Conservation (phyloP, 768 basidiomycete species). For the Coprinopsis strossmayeri region DNA sequence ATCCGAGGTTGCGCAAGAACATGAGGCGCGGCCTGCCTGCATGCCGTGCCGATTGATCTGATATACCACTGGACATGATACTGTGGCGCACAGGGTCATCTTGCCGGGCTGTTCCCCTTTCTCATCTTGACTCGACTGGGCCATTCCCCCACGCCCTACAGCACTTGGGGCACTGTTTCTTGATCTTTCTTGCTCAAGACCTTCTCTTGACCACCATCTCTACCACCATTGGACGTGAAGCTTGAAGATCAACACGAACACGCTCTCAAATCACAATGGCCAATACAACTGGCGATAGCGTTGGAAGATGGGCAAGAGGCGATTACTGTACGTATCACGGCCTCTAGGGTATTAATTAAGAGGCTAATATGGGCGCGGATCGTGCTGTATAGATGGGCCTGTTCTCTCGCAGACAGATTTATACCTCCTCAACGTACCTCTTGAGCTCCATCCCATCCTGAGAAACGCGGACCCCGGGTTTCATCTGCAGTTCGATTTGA, state of each 20-base stretch:
- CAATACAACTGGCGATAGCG: neutral
- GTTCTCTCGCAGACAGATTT: conserved; percentile 76
- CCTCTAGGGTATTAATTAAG: too few species aligned
- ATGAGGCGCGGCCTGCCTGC: neutral
- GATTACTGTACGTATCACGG: conserved; percentile 4
- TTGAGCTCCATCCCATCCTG: conserved; percentile 73
- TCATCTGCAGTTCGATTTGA: conserved; percentile 67
- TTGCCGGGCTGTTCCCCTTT: neutral
- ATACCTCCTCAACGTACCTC: conserved; percentile 64
- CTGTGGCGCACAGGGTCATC: neutral
- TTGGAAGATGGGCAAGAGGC: conserved; percentile 9
- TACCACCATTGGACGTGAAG: too few species aligned
- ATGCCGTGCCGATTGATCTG: neutral
- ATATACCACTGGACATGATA: neutral
- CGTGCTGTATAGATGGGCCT: conserved; percentile 56
- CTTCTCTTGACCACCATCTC: too few species aligned
- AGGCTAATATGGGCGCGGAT: too few species aligned
- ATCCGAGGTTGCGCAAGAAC: neutral
- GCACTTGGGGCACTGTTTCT: neutral
- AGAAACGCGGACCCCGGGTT: conserved; percentile 39
- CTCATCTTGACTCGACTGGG: neutral
- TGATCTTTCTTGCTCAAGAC: too few species aligned
- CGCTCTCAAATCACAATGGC: neutral
- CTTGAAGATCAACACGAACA: too few species aligned
- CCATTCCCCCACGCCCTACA: too few species aligned